Percentiles rank a stretch among this genome's conserved stretches.
phyloP scores from a whole-genome alignment of 1,284 basidiomycete genomes.

The Earliella scabrosa region DNA sequence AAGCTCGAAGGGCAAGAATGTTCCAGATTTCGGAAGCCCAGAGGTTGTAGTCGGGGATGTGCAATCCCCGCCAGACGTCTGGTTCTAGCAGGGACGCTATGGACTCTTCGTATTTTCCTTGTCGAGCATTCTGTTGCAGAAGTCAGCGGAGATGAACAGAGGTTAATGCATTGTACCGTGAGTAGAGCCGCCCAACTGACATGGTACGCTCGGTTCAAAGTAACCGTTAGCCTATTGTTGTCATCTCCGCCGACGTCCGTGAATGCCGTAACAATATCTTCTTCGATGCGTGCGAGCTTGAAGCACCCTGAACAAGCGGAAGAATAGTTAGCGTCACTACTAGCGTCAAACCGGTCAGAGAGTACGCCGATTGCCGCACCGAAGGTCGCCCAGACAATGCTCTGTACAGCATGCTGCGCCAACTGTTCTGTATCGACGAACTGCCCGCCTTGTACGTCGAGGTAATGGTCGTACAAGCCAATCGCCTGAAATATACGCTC shows the following conservation, averaged over 20 bases:
- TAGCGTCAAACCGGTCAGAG: not conserved
- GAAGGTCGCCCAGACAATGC: constrained; percentile 68
- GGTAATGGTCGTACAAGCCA: constrained; percentile 73
- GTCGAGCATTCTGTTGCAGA: constrained; percentile 59
- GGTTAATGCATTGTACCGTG: too few species aligned
- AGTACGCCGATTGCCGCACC: constrained; percentile 43
- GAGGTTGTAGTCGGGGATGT: constrained; percentile 61
- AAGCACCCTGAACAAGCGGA: constrained; percentile 57
- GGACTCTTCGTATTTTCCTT: constrained; percentile 66
- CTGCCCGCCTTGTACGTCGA: constrained; percentile 55
- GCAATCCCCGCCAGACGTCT: constrained; percentile 68
- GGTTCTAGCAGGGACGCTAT: constrained; percentile 69
- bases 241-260: constrained; percentile 59
- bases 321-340: not conserved
- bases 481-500: constrained; percentile 67
- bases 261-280: constrained; percentile 71
- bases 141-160: not conserved
- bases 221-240: constrained; percentile 62
- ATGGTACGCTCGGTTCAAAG: constrained; percentile 65
- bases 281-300: constrained; percentile 65
- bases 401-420: constrained; percentile 73
- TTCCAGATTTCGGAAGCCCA: constrained; percentile 82
- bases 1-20: constrained; percentile 66
- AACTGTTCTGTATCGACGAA: constrained; percentile 65
- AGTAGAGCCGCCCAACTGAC: constrained; percentile 46